Conservation (phyloP, 2,329 filamentous ascomycete species). For the Intubia oerlemansii region DNA sequence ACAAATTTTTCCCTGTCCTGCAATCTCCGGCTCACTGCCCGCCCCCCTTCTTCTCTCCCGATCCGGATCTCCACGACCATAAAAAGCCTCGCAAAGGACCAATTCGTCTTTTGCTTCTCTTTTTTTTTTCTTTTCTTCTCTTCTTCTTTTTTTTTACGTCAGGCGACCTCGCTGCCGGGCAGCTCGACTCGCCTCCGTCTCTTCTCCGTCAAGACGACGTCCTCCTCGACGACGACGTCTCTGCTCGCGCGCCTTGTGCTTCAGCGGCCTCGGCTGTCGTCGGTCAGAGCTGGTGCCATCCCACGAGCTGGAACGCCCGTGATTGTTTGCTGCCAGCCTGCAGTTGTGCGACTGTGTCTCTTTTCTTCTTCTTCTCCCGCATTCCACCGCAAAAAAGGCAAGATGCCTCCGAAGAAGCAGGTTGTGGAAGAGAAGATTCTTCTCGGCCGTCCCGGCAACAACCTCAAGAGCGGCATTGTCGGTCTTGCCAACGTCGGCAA, state of each 20-base stretch:
- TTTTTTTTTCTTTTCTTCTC: neutral
- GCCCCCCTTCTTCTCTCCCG: neutral
- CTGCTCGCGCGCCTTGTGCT: too few species aligned
- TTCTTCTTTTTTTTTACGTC: conserved; percentile 5
- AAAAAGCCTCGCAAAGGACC: too few species aligned
- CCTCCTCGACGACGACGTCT: too few species aligned
- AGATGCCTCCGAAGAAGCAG: conserved; percentile 90
- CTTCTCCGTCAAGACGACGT: too few species aligned
- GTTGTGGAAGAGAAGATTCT: conserved; percentile 89
- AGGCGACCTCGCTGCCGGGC: too few species aligned
- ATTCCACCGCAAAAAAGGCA: conserved; percentile 29
- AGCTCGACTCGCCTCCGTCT: too few species aligned
- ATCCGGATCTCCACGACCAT: neutral
- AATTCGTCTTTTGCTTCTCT: conserved; percentile 1
- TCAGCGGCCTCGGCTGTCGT: too few species aligned
- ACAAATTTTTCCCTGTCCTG: too few species aligned
- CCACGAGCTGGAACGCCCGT: too few species aligned
- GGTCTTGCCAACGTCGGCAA: conserved; percentile 98
- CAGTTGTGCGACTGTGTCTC: conserved; percentile 1
- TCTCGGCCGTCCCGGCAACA: conserved; percentile 91
- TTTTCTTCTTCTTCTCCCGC: neutral
- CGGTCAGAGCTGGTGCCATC: too few species aligned
- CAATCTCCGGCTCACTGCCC: too few species aligned
- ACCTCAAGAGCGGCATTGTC: conserved; percentile 97
- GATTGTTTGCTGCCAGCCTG: too few species aligned